Evolutionary conservation across 2,329 filamentous ascomycete genomes (phyloP).

Genomic region (Diaporthe sp.): DNA sequence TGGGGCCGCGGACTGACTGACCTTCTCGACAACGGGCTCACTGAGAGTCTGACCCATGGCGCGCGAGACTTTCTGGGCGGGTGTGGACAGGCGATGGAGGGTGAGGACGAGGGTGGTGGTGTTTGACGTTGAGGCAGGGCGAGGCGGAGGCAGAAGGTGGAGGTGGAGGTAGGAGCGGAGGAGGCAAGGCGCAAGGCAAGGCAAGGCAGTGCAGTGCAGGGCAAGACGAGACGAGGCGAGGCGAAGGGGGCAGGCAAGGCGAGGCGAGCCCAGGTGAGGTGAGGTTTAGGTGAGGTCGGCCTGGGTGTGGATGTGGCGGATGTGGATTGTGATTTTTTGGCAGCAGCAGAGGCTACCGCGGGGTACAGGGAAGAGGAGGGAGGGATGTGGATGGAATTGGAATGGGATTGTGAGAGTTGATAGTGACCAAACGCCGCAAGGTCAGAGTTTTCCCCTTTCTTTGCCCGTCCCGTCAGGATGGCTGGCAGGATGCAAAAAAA

Average conservation of each 20-base stretch:
- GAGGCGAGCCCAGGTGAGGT: not conserved
- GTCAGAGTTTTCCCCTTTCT: constrained; percentile 40
- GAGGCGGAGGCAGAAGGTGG: not conserved
- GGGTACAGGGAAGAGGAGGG: constrained; percentile 40
- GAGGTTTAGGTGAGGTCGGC: not conserved
- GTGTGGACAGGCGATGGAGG: not conserved
- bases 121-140: constrained; percentile 4
- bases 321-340: constrained; percentile 22
- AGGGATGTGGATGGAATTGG: constrained; percentile 29
- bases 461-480: not conserved
- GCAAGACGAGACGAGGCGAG: not conserved
- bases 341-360: constrained; percentile 37
- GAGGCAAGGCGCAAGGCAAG: constrained; percentile 20
- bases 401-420: constrained; percentile 35
- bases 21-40: constrained; percentile 99
- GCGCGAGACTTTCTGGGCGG: constrained; percentile 5
- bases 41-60: constrained; percentile 99
- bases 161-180: constrained; percentile 1
- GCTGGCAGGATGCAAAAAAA: too few relatives aligned
- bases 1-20: constrained; percentile 61
- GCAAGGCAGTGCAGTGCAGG: not conserved
- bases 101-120: not conserved
- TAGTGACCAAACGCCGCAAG: constrained; percentile 13
- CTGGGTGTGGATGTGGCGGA: not conserved
- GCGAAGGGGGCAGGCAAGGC: not conserved